A percentile compares a stretch with the other conserved stretches of the same genome.
Conservation (phyloP, 371 early-diverging fungal species). For the Conidiobolus incongruus region DNA sequence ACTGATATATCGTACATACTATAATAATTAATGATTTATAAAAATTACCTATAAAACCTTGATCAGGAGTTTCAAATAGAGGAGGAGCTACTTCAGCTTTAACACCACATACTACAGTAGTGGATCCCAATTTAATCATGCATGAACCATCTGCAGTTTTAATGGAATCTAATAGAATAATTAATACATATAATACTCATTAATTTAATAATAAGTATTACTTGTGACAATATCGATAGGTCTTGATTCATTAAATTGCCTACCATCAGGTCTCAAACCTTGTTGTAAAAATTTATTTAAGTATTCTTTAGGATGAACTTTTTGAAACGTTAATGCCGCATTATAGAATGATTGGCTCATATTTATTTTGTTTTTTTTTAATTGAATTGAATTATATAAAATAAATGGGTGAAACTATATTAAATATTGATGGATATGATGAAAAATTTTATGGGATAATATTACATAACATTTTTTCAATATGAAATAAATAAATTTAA, state of each 20-base stretch:
- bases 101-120: constrained; percentile 77
- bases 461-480: too few relatives aligned
- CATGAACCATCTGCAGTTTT: constrained; percentile 68
- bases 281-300: constrained; percentile 57
- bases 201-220: constrained; percentile 3
- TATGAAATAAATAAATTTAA: too few relatives aligned
- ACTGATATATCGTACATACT: neutral
- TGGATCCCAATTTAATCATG: constrained; percentile 70
- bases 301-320: constrained; percentile 73
- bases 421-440: too few relatives aligned
- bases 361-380: too few relatives aligned
- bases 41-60: constrained; percentile 53
- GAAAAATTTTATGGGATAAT: too few relatives aligned
- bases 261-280: constrained; percentile 65
- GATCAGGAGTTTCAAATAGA: constrained; percentile 26
- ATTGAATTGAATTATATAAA: too few relatives aligned
- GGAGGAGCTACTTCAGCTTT: constrained; percentile 90
- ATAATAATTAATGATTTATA: neutral
- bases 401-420: too few relatives aligned
- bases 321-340: constrained; percentile 28
- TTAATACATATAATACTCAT: neutral
- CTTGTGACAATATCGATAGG: constrained; percentile 20
- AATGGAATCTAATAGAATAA: constrained; percentile 30
- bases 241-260: constrained; percentile 33
- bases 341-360: too few relatives aligned